Base-by-base conservation (phyloP, 129 eudicot species). In the Flaveria bidentis region DNA sequence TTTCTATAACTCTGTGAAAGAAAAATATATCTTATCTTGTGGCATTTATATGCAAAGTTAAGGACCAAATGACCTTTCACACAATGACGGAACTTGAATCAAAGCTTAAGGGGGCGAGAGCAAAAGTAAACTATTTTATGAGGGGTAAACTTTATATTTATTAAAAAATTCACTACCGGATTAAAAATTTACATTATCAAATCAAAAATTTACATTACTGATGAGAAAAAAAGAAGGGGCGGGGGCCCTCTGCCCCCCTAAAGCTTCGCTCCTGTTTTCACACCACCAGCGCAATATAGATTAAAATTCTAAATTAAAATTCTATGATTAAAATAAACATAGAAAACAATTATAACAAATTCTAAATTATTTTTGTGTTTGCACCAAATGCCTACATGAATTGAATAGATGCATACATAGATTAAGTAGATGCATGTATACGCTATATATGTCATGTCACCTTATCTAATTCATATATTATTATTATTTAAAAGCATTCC, bases 371-470 rank as follows among this genome's bases (percentile, higher is more conserved):
- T 60, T 60, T 60, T 60, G 39, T 60, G 26, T 60, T 25, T 60
- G n/a, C 66, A 25, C 41, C 66, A 20, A 58, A 49, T 49, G 64
- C 64, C 33, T 57, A 22, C 64, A 57, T 57, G 64, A 57, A 57
- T 57, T 57, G 64, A 20, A 57, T 57, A 20, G 64, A 57, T 20
- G 65, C 65, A 20, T 23, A 58, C n/a, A 58, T 58, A 9, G 66
- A 23, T 60, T 60, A 60, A 9, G 2, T 11, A 60, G 66, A 25
- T 60, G 66, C 66, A 60, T 60, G 66, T 25, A 60, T 60, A 25
- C 26, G 66, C 66, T 20, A 60, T 25, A 22, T 9, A 60, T 60
- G 41, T 60, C 66, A 60, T 60, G 66, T 25, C 66, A 16, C 66
- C 66, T 60, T 60, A 60, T 60, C 66, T 60, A 4, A 60, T 60